Conservation (phyloP, 1,284 basidiomycete genomes). For the Boletellus dicymbophilus region DNA sequence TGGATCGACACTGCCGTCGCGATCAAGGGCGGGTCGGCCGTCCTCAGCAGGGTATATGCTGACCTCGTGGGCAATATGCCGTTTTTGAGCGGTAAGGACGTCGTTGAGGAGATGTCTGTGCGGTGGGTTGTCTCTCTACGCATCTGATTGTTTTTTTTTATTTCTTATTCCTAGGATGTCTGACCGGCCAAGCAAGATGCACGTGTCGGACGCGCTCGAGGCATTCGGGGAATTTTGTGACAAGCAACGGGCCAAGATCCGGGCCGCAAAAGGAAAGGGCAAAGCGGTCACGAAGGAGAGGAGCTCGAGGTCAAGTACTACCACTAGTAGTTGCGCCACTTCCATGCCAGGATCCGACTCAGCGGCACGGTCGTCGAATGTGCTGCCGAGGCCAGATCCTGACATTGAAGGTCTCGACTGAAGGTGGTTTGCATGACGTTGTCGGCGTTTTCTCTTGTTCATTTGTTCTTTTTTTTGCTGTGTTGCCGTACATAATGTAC, state of each 20-base stretch:
- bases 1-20: constrained; percentile 46
- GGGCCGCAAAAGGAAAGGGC: constrained; percentile 18
- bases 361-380: too few species aligned
- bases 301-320: too few species aligned
- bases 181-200: constrained; percentile 53
- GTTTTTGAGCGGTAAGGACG: constrained; percentile 49
- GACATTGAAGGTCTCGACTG: too few species aligned
- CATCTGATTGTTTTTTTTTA: too few species aligned
- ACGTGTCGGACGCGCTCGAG: constrained; percentile 52
- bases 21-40: constrained; percentile 37
- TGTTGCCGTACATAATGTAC: too few species aligned
- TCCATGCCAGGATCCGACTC: neutral
- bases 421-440: too few species aligned
- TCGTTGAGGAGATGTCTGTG: constrained; percentile 54
- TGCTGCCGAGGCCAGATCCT: too few species aligned
- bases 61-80: constrained; percentile 54
- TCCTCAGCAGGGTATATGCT: constrained; percentile 43
- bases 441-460: too few species aligned
- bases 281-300: neutral
- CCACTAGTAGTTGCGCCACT: too few species aligned
- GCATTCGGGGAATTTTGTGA: constrained; percentile 50
- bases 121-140: too few species aligned
- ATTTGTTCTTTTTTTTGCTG: too few species aligned
- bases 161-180: constrained; percentile 38
- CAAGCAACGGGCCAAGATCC: constrained; percentile 41